Evolutionary conservation across 768 basidiomycete genomes (phyloP), one percentile per base, ranked within the genome.

Genomic region (Boletus pseudo-olivaceus): DNA sequence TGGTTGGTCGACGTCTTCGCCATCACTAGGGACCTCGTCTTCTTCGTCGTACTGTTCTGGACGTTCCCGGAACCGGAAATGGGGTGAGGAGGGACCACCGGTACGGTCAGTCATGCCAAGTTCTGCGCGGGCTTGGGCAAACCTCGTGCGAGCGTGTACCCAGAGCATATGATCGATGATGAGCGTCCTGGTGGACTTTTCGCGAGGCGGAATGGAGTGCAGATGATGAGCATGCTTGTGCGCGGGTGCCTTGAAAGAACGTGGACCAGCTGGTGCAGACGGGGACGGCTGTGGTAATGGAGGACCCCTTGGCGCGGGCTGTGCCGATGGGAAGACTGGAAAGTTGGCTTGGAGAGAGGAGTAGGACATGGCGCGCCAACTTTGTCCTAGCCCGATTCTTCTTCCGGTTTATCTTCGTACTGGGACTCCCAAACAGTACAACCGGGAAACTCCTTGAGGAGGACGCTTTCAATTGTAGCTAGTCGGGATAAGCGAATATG

Each of bases 211-310:
- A 32, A 93, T 92, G 2, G 88, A 84, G 66, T 93, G 90, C 2
- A 93, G 72, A 66, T 93, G 89, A 67, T 93, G 91, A 0, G 90
- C 90, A 76, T 92, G 89, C 60, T 87, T 90, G 71, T 93, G 91
- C 1, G 91, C 90, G 8, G 88, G 87, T 2, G 87, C 82, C 57
- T 77, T 80, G 73, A 87, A 88, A 0, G 78, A 56, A 4, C 52
- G 57, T 15, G 52, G 48, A 26, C 47, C 57, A 14, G 55, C 42
- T 17, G 58, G 56, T 26, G 51, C 43, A 15, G 69, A 52, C 2
- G 67, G 51, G 3, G 59, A 55, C 17, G 55, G 34, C 19, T 54
- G 65, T 2, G 58, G 38, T 46, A 53, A 58, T 2, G 37, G 54
- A 35, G 26, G 53, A 5, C 9, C 48, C 3, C 35, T 55, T n/a